A percentile compares a stretch with the other conserved stretches of the same genome.
phyloP scores from a whole-genome alignment of 2,329 filamentous ascomycete genomes.

The Apiospora marii region DNA sequence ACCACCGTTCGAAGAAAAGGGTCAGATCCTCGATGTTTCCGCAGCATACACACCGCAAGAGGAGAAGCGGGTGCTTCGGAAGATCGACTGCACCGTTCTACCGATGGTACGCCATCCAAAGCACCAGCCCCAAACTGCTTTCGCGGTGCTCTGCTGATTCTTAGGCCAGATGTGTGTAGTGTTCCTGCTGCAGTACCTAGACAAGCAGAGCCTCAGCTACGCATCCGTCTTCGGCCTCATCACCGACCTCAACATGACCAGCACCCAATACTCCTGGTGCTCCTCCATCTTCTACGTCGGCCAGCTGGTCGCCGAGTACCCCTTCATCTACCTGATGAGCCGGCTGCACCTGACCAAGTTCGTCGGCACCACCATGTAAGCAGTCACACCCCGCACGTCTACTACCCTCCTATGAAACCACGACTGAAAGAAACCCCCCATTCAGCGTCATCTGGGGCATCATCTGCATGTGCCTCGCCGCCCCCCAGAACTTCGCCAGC shows the following conservation, averaged over 20 bases:
- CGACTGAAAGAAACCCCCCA: neutral
- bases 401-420: neutral
- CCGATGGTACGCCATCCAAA: constrained; percentile 32
- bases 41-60: constrained; percentile 42
- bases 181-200: constrained; percentile 53
- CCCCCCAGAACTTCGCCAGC: constrained; percentile 59
- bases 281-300: constrained; percentile 55
- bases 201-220: constrained; percentile 60
- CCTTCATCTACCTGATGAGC: constrained; percentile 60
- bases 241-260: constrained; percentile 53
- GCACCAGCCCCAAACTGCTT: too few species aligned
- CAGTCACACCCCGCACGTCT: neutral
- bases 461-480: constrained; percentile 64
- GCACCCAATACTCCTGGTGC: constrained; percentile 57
- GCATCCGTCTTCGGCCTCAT: constrained; percentile 55
- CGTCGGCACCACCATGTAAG: constrained; percentile 55
- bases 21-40: constrained; percentile 28
- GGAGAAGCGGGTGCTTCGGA: constrained; percentile 41
- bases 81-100: constrained; percentile 44
- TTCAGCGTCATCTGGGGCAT: constrained; percentile 61
- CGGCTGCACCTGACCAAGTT: constrained; percentile 57
- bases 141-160: accelerated
- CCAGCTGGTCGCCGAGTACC: constrained; percentile 56
- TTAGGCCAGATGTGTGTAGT: constrained; percentile 46
- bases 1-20: neutral